phyloP scores from a whole-genome alignment of 768 basidiomycete genomes.

The Nidularia pulvinata region DNA sequence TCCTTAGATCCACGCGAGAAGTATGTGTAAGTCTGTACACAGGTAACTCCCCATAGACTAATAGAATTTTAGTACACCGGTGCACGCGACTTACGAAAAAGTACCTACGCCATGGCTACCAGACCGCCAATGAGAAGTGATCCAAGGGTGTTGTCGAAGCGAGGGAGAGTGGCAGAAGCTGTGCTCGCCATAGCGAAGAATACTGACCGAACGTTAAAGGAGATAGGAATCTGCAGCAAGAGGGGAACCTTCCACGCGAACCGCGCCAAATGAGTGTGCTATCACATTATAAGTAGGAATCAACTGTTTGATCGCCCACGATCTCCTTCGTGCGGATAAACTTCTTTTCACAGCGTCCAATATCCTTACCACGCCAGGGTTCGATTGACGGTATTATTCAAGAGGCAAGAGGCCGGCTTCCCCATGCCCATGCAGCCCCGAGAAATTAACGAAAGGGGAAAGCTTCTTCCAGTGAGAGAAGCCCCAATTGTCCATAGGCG shows the following conservation, averaged over 20 bases:
- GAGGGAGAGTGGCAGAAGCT: constrained; percentile 10
- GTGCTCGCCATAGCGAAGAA: not conserved
- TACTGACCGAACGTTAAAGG: not conserved
- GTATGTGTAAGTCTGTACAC: constrained; percentile 52
- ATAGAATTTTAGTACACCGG: not conserved
- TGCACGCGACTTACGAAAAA: not conserved
- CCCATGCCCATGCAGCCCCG: no score
- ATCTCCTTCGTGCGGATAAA: no score
- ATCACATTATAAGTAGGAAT: not conserved
- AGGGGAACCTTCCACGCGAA: not conserved
- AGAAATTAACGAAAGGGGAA: no score
- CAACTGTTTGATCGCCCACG: not conserved
- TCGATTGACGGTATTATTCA: no score
- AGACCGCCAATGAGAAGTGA: constrained; percentile 55
- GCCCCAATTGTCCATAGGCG: no score
- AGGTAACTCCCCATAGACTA: constrained; percentile 63
- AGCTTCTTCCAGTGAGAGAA: no score
- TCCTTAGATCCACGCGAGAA: constrained; percentile 36
- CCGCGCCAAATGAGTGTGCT: not conserved
- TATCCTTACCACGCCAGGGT: no score
- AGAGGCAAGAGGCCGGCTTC: no score
- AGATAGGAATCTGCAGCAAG: not conserved
- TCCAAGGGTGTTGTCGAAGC: constrained; percentile 51
- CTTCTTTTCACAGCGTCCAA: no score
- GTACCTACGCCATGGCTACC: constrained; percentile 49